Conservation (phyloP, 768 basidiomycete species). For the Galerina sulciceps region DNA sequence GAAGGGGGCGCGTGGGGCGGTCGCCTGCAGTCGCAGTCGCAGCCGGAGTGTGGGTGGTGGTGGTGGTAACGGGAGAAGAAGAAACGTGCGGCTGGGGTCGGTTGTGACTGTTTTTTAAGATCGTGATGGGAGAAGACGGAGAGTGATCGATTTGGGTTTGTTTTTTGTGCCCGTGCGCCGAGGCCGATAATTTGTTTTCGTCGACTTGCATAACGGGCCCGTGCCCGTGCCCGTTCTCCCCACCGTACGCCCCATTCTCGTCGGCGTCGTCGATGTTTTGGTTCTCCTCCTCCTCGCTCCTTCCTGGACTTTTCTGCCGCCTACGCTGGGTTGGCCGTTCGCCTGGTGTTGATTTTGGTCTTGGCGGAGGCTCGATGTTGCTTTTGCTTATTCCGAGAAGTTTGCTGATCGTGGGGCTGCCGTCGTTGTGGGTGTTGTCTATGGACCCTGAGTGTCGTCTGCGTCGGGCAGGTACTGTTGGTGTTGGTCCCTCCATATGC, state of each 20-base stretch:
- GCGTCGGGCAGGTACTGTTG: constrained; percentile 47
- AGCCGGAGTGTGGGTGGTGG: no score
- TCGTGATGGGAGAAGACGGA: constrained; percentile 23
- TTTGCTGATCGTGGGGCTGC: constrained; percentile 15
- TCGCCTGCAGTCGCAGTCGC: constrained; percentile 25
- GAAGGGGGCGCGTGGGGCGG: constrained; percentile 70
- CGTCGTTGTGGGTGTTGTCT: constrained; percentile 35
- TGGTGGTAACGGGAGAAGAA: constrained; percentile 21
- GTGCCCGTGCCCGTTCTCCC: constrained; percentile 17
- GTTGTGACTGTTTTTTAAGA: constrained; percentile 26
- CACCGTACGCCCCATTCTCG: constrained; percentile 25
- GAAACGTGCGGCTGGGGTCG: constrained; percentile 18
- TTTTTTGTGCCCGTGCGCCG: constrained; percentile 14
- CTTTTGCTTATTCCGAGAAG: constrained; percentile 23
- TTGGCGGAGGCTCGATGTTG: constrained; percentile 54
- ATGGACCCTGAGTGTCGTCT: constrained; percentile 70
- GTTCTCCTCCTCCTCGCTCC: constrained; percentile 40
- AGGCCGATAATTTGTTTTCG: constrained; percentile 14
- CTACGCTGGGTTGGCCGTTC: constrained; percentile 57
- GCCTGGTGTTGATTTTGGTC: constrained; percentile 77
- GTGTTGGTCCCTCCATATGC: constrained; percentile 13
- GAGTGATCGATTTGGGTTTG: constrained; percentile 13
- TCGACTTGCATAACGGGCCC: constrained; percentile 26
- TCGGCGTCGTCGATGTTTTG: constrained; percentile 29
- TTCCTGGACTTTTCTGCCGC: constrained; percentile 47